phyloP scores from a whole-genome alignment of 2,329 filamentous ascomycete species.

The Raffaelea ambrosiae region DNA sequence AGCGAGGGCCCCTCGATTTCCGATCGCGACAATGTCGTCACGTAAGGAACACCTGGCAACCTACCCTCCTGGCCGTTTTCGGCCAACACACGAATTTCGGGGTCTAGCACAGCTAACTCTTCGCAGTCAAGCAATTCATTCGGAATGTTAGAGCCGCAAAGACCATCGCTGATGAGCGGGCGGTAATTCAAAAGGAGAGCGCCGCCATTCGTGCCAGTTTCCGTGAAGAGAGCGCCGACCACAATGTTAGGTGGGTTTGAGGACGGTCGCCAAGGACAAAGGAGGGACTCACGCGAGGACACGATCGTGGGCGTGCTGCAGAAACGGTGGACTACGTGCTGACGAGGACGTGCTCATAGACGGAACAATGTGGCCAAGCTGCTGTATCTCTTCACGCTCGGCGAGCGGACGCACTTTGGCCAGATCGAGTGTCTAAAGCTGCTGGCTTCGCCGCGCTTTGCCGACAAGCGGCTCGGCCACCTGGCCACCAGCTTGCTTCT shows the following conservation, averaged over 20 bases:
- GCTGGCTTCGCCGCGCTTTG: constrained; percentile 90
- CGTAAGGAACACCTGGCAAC: constrained; percentile 6
- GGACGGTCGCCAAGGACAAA: background rate
- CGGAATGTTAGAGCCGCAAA: constrained; percentile 97
- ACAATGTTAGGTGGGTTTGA: constrained; percentile 64
- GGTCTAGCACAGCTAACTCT: too few species aligned
- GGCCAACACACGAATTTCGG: background rate
- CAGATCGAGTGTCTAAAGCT: constrained; percentile 99
- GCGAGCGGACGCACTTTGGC: constrained; percentile 95
- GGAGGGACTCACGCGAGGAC: background rate
- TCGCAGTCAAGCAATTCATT: constrained; percentile 97
- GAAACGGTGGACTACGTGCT: constrained; percentile 6
- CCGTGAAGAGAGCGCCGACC: constrained; percentile 90
- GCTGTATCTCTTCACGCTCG: constrained; percentile 94
- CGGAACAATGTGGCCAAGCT: constrained; percentile 99
- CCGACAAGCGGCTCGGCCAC: constrained; percentile 93
- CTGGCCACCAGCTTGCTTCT: constrained; percentile 91
- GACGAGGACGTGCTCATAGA: constrained; percentile 37
- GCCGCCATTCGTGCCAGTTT: constrained; percentile 96
- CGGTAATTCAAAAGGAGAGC: constrained; percentile 98
- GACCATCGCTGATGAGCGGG: constrained; percentile 96
- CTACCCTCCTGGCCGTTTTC: background rate
- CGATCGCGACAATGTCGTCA: constrained; percentile 10
- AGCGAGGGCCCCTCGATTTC: constrained; percentile 6
- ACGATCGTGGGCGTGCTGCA: background rate